phyloP scores from a whole-genome alignment of 257 asterid species.

The Solanum appendiculatum region DNA sequence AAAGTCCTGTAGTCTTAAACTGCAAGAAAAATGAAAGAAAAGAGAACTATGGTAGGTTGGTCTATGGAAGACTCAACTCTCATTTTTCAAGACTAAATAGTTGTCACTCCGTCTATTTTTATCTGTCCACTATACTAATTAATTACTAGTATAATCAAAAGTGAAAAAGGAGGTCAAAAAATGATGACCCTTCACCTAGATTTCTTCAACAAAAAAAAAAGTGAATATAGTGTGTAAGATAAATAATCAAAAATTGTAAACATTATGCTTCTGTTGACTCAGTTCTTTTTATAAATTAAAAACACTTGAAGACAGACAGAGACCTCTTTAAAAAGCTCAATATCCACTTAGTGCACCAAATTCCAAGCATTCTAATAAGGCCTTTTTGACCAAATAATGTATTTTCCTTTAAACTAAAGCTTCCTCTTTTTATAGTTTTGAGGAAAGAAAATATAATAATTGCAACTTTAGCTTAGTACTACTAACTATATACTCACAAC shows the following conservation, averaged over 20 bases:
- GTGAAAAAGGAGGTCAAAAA: neutral
- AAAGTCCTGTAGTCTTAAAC: neutral
- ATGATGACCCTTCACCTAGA: conserved; percentile 13
- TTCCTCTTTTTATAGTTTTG: conserved; percentile 3
- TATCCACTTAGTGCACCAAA: conserved; percentile 39
- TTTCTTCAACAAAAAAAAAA: conserved; percentile 8
- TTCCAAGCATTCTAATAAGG: conserved; percentile 26
- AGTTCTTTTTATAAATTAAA: conserved; percentile 9
- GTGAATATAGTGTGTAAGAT: conserved; percentile 6
- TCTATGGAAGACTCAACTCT: neutral
- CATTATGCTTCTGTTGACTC: conserved; percentile 27
- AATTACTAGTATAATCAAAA: neutral
- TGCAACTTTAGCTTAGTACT: neutral
- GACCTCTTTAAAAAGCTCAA: conserved; percentile 13
- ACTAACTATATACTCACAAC: neutral
- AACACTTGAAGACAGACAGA: conserved; percentile 3
- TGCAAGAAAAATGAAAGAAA: neutral
- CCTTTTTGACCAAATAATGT: conserved; percentile 37
- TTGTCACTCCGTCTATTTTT: neutral
- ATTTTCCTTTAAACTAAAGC: conserved; percentile 9
- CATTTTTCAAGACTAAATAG: neutral
- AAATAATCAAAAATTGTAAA: conserved; percentile 8
- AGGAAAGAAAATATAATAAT: conserved; percentile 5
- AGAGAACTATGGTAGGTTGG: neutral
- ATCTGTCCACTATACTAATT: neutral